phyloP scores from a whole-genome alignment of 1,284 basidiomycete species.

The Ceraceosorus guamensis region DNA sequence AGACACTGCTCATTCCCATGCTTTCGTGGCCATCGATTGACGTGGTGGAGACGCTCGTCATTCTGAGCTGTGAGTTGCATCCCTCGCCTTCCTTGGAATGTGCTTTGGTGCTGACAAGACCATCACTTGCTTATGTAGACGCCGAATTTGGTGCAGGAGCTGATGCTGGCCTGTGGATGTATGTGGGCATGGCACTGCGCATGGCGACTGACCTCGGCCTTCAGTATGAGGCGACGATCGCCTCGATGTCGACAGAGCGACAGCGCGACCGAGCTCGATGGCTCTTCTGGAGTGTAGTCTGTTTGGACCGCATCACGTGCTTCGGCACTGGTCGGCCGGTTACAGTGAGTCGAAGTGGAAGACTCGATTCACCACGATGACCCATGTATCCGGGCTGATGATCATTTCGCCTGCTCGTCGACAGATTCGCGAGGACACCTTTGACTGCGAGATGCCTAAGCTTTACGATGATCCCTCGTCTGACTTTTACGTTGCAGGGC shows the following conservation, averaged over 20 bases:
- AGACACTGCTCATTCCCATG: constrained; percentile 36
- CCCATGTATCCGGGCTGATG: too few relatives aligned
- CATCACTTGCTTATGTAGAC: too few relatives aligned
- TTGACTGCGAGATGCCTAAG: constrained; percentile 30
- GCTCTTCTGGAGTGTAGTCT: constrained; percentile 33
- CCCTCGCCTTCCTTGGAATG: too few relatives aligned
- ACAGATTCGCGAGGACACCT: constrained; percentile 29
- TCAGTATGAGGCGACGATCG: constrained; percentile 32
- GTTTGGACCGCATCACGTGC: constrained; percentile 34
- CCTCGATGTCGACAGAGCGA: constrained; percentile 25
- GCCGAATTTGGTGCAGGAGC: constrained; percentile 35
- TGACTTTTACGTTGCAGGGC: constrained; percentile 25
- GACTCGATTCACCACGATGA: too few relatives aligned
- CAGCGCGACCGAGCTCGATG: constrained; percentile 29
- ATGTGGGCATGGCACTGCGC: constrained; percentile 32
- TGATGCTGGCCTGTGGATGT: constrained; percentile 39
- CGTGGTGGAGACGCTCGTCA: constrained; percentile 32
- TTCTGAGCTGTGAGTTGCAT: too few relatives aligned
- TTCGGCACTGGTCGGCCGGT: constrained; percentile 36
- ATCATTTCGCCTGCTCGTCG: too few relatives aligned
- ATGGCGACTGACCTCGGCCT: constrained; percentile 35
- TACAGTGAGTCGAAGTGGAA: too few relatives aligned
- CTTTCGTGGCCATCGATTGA: constrained; percentile 36
- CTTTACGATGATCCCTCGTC: constrained; percentile 14
- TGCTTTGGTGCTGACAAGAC: too few relatives aligned